Conservation (phyloP, 371 early-diverging fungal species). For the Basidiobolus heterosporus region DNA sequence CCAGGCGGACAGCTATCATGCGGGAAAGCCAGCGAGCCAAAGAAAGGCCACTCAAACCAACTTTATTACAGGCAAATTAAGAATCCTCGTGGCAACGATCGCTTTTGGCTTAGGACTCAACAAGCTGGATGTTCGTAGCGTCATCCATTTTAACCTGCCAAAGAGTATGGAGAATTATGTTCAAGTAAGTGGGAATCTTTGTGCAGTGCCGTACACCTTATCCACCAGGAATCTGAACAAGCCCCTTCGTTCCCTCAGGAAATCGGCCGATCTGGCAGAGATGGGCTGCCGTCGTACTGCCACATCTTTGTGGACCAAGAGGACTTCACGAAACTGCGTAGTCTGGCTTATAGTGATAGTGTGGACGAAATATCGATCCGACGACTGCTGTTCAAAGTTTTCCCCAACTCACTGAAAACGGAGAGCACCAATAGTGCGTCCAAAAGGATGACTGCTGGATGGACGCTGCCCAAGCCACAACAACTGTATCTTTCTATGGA, state of each 20-base stretch:
- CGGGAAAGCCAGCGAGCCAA: slow-evolving; percentile 75
- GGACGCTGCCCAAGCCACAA: too few species aligned
- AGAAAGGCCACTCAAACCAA: slow-evolving; percentile 37
- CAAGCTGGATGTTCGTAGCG: slow-evolving; percentile 96
- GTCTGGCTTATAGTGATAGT: slow-evolving; percentile 36
- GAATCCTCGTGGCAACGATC: slow-evolving; percentile 95
- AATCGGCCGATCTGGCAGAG: slow-evolving; percentile 97
- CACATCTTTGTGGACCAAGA: slow-evolving; percentile 41
- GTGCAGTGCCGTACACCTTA: too few species aligned
- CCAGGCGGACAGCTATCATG: slow-evolving; percentile 65
- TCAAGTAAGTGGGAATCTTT: slow-evolving; percentile 34
- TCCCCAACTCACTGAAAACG: slow-evolving; percentile 5
- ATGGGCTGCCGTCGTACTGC: slow-evolving; percentile 77
- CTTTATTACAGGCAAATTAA: slow-evolving; percentile 63
- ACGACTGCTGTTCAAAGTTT: slow-evolving; percentile 23
- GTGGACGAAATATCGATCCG: slow-evolving; percentile 26
- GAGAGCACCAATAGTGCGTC: too few species aligned
- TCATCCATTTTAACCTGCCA: slow-evolving; percentile 91
- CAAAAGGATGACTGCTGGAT: too few species aligned
- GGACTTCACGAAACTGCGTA: slow-evolving; percentile 45
- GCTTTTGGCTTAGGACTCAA: slow-evolving; percentile 99
- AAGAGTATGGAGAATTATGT: slow-evolving; percentile 96
- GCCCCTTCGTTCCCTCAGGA: too few species aligned
- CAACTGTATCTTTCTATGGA: too few species aligned
- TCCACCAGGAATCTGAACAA: too few species aligned